Evolutionary conservation across 1,139 yeast species (phyloP), one percentile per base, ranked within the genome.

Genomic region (Blastobotrys petasosporus): DNA sequence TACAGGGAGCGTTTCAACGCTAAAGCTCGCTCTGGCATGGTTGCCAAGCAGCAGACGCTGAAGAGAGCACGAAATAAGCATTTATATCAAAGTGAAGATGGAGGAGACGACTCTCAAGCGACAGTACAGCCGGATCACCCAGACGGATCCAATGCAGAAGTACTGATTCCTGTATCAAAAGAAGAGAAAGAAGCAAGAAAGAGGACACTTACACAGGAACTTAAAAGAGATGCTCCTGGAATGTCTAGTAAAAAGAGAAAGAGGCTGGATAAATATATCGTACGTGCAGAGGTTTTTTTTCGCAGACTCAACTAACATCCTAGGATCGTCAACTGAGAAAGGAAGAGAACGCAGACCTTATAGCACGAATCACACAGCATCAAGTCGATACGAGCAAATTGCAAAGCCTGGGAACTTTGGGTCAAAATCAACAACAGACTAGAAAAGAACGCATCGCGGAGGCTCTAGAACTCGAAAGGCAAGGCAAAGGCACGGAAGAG

Each of bases 1-100:
- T 85, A 84, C 63, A 75, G 94, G 57, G 77, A 78, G 63, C 67
- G 95, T 52, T 84, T 82, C 69, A 86, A 86, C 64, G 95, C 83
- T 64, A 85, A 84, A 70, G 95, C 94, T 48, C 77, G 94, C 33
- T 61, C 87, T 3, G 95, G 95, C 30, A 83, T 83, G 77, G 80
- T 86, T 59, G 82, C 90, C 34, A 85, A 83, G 70, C 85, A 83
- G 61, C 80, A 83, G 32, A 80, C 82, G 41, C 69, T 86, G 56
- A 82, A 80, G 54, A 68, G 68, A 47, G 84, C 79, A 32, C 71
- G 95, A 47, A 84, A 85, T 58, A 83, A 65, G 82, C 39, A 31
- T 28, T 29, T 41, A 28, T 41, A 37, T 28, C 39, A 41, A n/a
- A 62, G 61, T 20, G 58, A 53, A 5, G 51, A 51, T 10, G 56